Evolutionary conservation across 495 filamentous ascomycete species (phyloP).

Genomic region (Trichoderma asperelloides): DNA sequence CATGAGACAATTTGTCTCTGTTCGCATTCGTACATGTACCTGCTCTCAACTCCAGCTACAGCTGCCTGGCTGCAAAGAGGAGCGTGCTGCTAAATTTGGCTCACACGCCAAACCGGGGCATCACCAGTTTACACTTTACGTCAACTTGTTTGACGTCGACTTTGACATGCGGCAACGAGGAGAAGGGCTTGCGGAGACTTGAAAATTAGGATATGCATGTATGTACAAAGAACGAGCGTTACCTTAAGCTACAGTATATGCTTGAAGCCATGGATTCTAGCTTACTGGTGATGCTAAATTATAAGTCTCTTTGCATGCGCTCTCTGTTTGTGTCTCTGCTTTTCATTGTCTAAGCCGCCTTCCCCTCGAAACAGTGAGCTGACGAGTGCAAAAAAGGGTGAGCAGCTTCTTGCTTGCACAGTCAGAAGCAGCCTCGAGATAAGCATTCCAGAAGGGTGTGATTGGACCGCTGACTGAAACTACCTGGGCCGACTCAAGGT

Average conservation of each 20-base stretch:
- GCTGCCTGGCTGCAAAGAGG: too few species aligned
- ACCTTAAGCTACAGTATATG: background rate
- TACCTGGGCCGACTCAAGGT: background rate
- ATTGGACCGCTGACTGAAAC: background rate
- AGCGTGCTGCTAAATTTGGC: too few species aligned
- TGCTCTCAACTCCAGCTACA: too few species aligned
- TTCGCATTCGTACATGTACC: background rate
- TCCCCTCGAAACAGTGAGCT: background rate
- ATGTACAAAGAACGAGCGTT: background rate
- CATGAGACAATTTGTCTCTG: background rate
- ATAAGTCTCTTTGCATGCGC: background rate
- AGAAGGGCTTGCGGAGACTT: background rate
- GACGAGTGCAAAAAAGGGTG: slow-evolving; percentile 1
- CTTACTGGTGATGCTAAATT: background rate
- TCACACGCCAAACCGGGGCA: too few species aligned
- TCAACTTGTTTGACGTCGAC: background rate
- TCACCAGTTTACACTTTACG: too few species aligned
- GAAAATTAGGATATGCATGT: background rate
- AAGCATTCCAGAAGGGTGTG: background rate
- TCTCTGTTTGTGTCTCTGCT: background rate
- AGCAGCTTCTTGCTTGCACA: too few species aligned
- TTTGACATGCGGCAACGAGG: background rate
- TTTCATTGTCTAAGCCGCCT: background rate
- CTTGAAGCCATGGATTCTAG: background rate
- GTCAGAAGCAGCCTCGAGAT: background rate